phyloP scores from a whole-genome alignment of 83 land plant species.

The Picea mariana region DNA sequence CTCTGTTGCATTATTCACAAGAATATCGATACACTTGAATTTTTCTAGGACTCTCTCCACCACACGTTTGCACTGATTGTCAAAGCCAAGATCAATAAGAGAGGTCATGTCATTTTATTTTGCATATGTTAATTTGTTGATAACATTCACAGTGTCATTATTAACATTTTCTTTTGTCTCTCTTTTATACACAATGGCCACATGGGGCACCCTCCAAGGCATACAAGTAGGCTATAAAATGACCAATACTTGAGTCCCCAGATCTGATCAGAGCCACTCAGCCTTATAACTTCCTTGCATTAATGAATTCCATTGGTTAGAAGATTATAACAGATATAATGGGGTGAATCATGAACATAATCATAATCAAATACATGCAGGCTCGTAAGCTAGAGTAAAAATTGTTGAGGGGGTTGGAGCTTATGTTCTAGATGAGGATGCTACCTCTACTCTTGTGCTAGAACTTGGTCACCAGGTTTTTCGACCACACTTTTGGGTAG shows the following conservation, averaged over 20 bases:
- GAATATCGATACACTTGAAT: slow-evolving; percentile 3
- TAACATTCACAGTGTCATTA: slow-evolving; percentile 1
- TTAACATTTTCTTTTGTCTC: slow-evolving; percentile 25
- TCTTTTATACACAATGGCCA: slow-evolving; percentile 23
- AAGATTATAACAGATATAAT: neutral
- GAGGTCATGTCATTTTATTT: neutral
- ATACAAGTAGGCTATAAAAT: slow-evolving; percentile 13
- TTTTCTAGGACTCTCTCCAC: neutral
- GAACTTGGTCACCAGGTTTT: neutral
- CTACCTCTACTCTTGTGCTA: neutral
- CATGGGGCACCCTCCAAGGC: slow-evolving; percentile 23
- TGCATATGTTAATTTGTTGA: neutral
- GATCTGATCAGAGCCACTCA: slow-evolving; percentile 22
- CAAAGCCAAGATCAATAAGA: neutral
- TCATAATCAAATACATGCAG: neutral
- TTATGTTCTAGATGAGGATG: slow-evolving; percentile 11
- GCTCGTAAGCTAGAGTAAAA: slow-evolving; percentile 5
- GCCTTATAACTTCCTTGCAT: neutral
- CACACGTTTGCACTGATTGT: neutral
- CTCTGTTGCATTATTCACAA: slow-evolving; percentile 15
- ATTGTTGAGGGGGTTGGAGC: slow-evolving; percentile 12
- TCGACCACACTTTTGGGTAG: neutral
- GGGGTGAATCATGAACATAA: neutral
- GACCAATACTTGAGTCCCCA: slow-evolving; percentile 25
- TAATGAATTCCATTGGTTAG: neutral